Conservation (phyloP, 1,284 basidiomycete genomes). For the Pascua guehoae region DNA sequence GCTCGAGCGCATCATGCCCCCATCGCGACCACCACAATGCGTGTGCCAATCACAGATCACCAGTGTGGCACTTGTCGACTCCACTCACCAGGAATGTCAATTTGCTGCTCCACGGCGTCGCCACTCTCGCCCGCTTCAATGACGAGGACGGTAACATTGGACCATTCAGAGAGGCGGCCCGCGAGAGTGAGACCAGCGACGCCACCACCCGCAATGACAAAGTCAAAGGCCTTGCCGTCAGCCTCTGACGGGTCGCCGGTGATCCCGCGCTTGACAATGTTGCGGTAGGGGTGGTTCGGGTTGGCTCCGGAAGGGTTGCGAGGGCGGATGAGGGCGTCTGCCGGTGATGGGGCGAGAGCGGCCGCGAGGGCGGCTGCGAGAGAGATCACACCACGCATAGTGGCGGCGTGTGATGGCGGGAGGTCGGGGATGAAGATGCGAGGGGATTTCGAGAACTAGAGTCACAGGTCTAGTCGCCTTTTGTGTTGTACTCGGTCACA, state of each 20-base stretch:
- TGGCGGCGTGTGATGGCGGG: not conserved
- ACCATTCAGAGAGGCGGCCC: conserved; percentile 65
- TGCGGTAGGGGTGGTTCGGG: conserved; percentile 29
- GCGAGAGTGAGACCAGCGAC: conserved; percentile 70
- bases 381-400: not conserved
- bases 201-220: conserved; percentile 57
- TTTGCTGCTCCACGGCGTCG: conserved; percentile 50
- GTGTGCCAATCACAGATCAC: too few species aligned
- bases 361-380: conserved; percentile 9
- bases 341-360: conserved; percentile 3
- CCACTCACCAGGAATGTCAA: conserved; percentile 52
- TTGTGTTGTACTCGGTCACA: too few species aligned
- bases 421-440: not conserved
- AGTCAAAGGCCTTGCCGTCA: conserved; percentile 40
- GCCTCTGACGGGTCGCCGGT: conserved; percentile 29
- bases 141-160: conserved; percentile 64
- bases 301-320: conserved; percentile 14
- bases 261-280: conserved; percentile 28
- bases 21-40: too few species aligned
- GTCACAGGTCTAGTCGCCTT: too few species aligned
- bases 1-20: too few species aligned
- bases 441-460: not conserved
- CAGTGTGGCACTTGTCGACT: not conserved
- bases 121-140: conserved; percentile 68
- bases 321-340: not conserved